A percentile compares a stretch with the other conserved stretches of the same genome.
These are phyloP conservation scores for Penicillium fuscoglaucum DNA, from an alignment of 2,329 filamentous ascomycete genomes.

Conservation along the genomic window DNA sequence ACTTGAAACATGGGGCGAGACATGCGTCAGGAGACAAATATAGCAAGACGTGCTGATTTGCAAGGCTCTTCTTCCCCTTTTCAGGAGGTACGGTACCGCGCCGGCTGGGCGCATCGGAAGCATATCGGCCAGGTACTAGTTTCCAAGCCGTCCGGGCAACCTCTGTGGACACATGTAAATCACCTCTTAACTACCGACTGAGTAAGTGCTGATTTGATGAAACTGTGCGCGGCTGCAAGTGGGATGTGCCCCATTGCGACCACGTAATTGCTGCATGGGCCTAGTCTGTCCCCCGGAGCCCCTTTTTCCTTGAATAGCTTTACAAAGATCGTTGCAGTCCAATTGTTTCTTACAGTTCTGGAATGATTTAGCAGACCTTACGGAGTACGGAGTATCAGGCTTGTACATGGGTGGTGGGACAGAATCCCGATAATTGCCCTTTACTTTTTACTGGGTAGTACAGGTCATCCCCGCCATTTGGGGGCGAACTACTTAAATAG, in stretches of 20 bases:
- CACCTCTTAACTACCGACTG: background rate
- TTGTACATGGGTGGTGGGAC: slow-evolving; percentile 8
- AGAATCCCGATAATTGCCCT: slow-evolving; percentile 1
- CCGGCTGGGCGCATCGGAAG: slow-evolving; percentile 18
- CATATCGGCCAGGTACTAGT: slow-evolving; percentile 12
- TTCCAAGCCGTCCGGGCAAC: slow-evolving; percentile 21
- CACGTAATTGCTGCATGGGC: slow-evolving; percentile 10
- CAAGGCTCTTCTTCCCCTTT: slow-evolving; percentile 3
- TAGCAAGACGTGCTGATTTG: background rate
- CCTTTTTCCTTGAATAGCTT: background rate
- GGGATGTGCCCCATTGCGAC: slow-evolving; percentile 9
- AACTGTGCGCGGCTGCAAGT: slow-evolving; percentile 11
- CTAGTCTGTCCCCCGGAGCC: background rate
- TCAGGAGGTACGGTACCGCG: background rate
- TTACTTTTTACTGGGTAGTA: slow-evolving; percentile 1
- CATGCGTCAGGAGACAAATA: slow-evolving; percentile 1
- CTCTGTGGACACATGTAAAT: slow-evolving; percentile 13
- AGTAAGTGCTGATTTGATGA: slow-evolving; percentile 1
- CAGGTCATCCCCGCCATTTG: slow-evolving; percentile 8
- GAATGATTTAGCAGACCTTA: background rate
- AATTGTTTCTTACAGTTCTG: slow-evolving; percentile 4
- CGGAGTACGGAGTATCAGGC: background rate
- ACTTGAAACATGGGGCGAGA: slow-evolving; percentile 15
- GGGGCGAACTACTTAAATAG: slow-evolving; percentile 5
- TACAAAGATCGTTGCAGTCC: background rate